A percentile compares a stretch with the other conserved stretches of the same genome.
Evolutionary conservation across 495 filamentous ascomycete species (phyloP).

Genomic region (Xylaria scruposa): DNA sequence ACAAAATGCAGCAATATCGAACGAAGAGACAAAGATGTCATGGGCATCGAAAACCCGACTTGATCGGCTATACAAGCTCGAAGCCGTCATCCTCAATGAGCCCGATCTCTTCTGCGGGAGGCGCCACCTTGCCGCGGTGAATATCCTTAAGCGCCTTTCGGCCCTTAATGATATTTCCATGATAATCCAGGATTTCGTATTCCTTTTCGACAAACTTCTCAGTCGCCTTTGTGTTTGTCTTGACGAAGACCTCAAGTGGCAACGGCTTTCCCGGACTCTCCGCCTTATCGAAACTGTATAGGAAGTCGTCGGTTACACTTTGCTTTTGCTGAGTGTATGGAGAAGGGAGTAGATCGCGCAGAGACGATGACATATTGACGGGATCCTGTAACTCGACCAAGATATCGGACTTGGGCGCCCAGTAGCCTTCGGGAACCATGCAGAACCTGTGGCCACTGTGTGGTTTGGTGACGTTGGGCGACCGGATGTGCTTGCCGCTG

Average conservation of each 20-base stretch:
- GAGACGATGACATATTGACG: constrained; percentile 37
- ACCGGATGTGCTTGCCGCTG: constrained; percentile 32
- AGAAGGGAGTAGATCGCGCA: constrained; percentile 39
- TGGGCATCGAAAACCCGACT: neutral
- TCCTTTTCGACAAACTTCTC: constrained; percentile 57
- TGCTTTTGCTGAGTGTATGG: constrained; percentile 29
- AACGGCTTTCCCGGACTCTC: constrained; percentile 48
- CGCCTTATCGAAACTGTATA: constrained; percentile 53
- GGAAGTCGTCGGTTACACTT: constrained; percentile 45
- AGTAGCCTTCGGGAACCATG: constrained; percentile 17
- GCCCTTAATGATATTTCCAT: constrained; percentile 52
- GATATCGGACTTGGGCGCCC: constrained; percentile 39
- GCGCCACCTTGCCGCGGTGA: constrained; percentile 37
- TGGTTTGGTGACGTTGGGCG: constrained; percentile 48
- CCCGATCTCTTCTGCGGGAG: constrained; percentile 19
- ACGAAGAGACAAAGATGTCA: neutral
- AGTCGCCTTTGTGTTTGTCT: constrained; percentile 47
- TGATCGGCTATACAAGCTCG: constrained; percentile 47
- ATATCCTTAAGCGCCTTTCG: constrained; percentile 49
- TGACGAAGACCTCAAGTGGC: constrained; percentile 53
- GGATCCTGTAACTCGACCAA: constrained; percentile 43
- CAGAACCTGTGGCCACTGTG: constrained; percentile 31
- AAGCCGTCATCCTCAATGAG: constrained; percentile 54
- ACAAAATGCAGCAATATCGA: neutral
- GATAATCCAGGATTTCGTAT: constrained; percentile 54